Conservation (phyloP, 352 stramenopile genomes). For the Pythium brachiatum region DNA sequence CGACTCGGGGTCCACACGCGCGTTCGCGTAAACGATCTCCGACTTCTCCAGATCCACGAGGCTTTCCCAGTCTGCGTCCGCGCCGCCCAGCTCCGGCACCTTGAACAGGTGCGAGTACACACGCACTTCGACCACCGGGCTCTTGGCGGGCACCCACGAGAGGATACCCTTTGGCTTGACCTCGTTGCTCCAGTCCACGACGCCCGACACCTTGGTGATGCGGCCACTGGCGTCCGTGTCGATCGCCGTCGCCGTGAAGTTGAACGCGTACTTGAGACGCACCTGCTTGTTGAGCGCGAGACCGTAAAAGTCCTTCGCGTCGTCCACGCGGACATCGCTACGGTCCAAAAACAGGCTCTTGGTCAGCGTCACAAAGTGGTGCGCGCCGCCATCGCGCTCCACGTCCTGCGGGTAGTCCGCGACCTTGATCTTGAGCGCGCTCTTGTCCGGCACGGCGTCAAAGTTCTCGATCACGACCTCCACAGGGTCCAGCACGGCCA, state of each 20-base stretch:
- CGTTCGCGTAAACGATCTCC: constrained; percentile 78
- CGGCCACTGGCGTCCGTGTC: constrained; percentile 58
- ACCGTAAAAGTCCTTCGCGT: constrained; percentile 92
- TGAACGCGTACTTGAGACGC: constrained; percentile 95
- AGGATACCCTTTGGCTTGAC: constrained; percentile 94
- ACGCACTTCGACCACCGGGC: constrained; percentile 87
- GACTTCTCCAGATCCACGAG: constrained; percentile 86
- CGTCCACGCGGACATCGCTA: constrained; percentile 60
- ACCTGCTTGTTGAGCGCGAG: constrained; percentile 95
- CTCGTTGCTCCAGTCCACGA: constrained; percentile 71
- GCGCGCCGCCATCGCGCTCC: constrained; percentile 48
- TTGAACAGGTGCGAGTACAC: constrained; percentile 98
- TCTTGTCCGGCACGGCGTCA: constrained; percentile 34
- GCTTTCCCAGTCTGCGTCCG: constrained; percentile 67
- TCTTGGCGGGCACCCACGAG: constrained; percentile 92
- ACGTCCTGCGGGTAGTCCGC: constrained; percentile 75
- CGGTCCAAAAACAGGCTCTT: constrained; percentile 68
- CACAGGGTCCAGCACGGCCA: constrained; percentile 78
- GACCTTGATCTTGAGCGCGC: constrained; percentile 44
- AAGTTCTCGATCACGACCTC: constrained; percentile 77
- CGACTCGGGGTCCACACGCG: constrained; percentile 87
- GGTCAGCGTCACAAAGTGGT: constrained; percentile 63
- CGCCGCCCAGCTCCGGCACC: constrained; percentile 74
- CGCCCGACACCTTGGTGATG: constrained; percentile 60
- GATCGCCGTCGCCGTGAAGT: constrained; percentile 91